Evolutionary conservation across 2,329 filamentous ascomycete genomes (phyloP).

Genomic region (Thielaviopsis euricoi): DNA sequence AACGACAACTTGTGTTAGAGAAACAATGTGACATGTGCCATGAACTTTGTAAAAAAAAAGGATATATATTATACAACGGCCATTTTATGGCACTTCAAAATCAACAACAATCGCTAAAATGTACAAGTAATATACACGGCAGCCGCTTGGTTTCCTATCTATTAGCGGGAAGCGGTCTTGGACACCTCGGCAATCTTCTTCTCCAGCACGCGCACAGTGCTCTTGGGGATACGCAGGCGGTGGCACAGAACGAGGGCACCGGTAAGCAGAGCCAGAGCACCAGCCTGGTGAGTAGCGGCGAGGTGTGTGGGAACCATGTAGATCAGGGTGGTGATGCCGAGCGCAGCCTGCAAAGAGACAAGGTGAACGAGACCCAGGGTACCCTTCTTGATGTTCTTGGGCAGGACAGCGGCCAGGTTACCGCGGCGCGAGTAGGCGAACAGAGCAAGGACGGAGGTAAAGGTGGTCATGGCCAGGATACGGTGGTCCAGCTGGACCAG

Average conservation of each 20-base stretch:
- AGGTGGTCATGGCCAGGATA: conserved; percentile 77
- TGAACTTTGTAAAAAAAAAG: background rate
- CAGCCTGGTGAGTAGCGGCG: conserved; percentile 84
- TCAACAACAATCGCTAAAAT: background rate
- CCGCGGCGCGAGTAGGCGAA: conserved; percentile 65
- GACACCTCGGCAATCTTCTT: conserved; percentile 22
- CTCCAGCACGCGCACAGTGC: conserved; percentile 44
- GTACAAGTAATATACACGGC: background rate
- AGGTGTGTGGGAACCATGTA: conserved; percentile 85
- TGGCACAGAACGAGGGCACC: conserved; percentile 67
- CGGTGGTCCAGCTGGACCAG: conserved; percentile 93
- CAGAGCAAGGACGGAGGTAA: conserved; percentile 61
- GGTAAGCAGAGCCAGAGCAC: conserved; percentile 68
- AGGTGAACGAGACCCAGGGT: conserved; percentile 70
- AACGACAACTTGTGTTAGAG: background rate
- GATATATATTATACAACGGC: background rate
- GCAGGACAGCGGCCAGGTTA: conserved; percentile 39
- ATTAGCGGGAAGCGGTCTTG: conserved; percentile 10
- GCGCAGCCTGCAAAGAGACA: conserved; percentile 60
- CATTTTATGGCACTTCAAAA: background rate
- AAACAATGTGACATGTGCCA: background rate
- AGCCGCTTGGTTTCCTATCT: conserved; percentile 1
- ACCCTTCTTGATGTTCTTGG: conserved; percentile 47
- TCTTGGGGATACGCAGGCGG: conserved; percentile 55
- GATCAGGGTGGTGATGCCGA: conserved; percentile 81